Percentiles rank a stretch among this genome's conserved stretches.
Conservation (phyloP, 73 alveolate species). For the Stentor coeruleus region DNA sequence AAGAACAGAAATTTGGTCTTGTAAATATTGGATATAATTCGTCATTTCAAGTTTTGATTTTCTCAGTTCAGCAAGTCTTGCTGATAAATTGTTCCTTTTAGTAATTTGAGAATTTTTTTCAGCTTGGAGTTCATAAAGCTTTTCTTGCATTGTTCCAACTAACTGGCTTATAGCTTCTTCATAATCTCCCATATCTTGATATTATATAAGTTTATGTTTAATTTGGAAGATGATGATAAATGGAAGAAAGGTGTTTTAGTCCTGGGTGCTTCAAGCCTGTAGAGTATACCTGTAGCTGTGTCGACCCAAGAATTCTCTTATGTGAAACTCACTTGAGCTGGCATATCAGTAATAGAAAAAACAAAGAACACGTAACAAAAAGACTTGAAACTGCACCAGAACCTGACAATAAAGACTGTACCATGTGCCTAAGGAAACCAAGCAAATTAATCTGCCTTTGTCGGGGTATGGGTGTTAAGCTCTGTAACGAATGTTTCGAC, state of each 20-base stretch:
- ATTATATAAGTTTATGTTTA: too few relatives aligned
- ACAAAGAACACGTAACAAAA: not conserved
- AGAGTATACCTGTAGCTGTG: conserved; percentile 8
- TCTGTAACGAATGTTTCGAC: not conserved
- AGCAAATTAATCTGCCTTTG: not conserved
- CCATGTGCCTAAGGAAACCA: not conserved
- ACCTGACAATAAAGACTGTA: conserved; percentile 1
- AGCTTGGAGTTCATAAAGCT: not conserved
- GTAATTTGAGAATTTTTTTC: not conserved
- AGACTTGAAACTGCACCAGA: not conserved
- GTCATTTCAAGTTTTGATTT: not conserved
- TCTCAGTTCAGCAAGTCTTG: conserved; percentile 1
- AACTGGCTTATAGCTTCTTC: not conserved
- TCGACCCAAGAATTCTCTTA: not conserved
- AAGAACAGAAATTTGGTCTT: not conserved
- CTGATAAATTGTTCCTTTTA: not conserved
- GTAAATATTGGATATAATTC: not conserved
- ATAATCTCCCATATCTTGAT: not conserved
- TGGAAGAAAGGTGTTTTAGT: not conserved
- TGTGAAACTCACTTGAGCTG: conserved; percentile 14
- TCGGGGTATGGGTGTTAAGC: conserved; percentile 1
- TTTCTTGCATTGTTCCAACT: not conserved
- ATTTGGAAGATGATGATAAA: not conserved
- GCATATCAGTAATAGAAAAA: not conserved
- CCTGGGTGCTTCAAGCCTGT: conserved; percentile 5